Percentiles rank a stretch among this genome's conserved stretches.
Evolutionary conservation across 805 yeast species (phyloP).

Genomic region (Scheffersomyces amazonensis): DNA sequence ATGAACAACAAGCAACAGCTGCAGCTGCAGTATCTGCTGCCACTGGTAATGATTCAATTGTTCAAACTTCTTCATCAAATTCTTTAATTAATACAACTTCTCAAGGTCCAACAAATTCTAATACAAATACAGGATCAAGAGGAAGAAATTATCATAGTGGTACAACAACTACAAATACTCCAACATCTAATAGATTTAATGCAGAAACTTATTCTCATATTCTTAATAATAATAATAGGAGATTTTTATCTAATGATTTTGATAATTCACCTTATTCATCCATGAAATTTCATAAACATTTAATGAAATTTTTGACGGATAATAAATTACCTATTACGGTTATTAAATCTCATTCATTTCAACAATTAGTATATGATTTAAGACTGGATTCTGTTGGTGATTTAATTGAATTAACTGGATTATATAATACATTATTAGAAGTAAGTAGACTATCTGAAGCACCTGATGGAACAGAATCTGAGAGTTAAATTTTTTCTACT

Average conservation of each 20-base stretch:
- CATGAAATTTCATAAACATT: slow-evolving; percentile 47
- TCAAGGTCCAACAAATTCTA: too few species aligned
- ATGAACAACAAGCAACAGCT: slow-evolving; percentile 1
- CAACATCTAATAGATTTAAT: too few species aligned
- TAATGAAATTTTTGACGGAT: slow-evolving; percentile 50
- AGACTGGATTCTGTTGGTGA: slow-evolving; percentile 47
- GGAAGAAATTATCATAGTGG: not conserved
- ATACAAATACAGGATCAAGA: not conserved
- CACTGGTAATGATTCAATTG: not conserved
- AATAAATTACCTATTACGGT: slow-evolving; percentile 47
- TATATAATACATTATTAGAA: slow-evolving; percentile 45
- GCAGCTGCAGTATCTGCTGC: not conserved
- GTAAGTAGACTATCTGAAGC: slow-evolving; percentile 26
- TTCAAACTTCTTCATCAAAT: not conserved
- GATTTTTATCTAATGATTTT: slow-evolving; percentile 24
- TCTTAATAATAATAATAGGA: not conserved
- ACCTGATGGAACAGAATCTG: slow-evolving; percentile 1
- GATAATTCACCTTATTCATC: slow-evolving; percentile 45
- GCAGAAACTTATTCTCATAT: not conserved
- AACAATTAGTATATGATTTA: slow-evolving; percentile 49
- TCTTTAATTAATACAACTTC: too few species aligned
- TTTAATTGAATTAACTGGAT: slow-evolving; percentile 42
- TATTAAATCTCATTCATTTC: slow-evolving; percentile 49
- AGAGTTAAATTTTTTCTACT: not conserved
- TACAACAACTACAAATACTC: too few species aligned